Base-by-base conservation (phyloP, 2,329 filamentous ascomycete species). In the Cladosporium velox region DNA sequence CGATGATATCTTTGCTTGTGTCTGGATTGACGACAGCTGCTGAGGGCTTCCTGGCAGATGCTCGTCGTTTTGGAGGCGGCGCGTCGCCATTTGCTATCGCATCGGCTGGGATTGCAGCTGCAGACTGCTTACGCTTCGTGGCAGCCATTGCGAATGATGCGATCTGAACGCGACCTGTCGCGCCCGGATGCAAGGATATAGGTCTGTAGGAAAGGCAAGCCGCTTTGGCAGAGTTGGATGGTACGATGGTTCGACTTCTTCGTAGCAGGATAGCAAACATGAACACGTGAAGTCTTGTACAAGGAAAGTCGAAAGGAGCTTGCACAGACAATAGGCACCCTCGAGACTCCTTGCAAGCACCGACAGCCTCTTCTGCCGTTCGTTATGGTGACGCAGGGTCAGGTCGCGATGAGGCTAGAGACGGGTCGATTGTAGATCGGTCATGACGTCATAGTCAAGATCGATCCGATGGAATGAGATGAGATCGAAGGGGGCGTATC, bases 1-100 rank as follows among this genome's bases (percentile, higher is more conserved):
- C 80, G 11, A 82, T 64, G 21, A 83, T 72, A 18, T 82, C 78
- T 41, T 72, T 71, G 64, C 80, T 82, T 28, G 66, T 59, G 38
- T 75, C 71, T 7, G 75, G 75, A 44, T 76, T 74, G 21, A 72
- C 69, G 6, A 67, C 66, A 15, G 67, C 65, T 18, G 67, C 65
- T 34, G 65, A 61, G 32, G 67, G 64, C 12, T 66, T 68, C 28
- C 69, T 65, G 0, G 67, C 65, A 41, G 69, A 69, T 1, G 68
- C 66, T 18, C 70, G 65, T 54, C 68, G 64, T 41, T 70, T 70
- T 24, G 67, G 28, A 6, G 69, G 65, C 15, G 67, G 69, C 44
- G 52, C 66, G n/a, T 69, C 66, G 61, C 68, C 68, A 55, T 69
- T 67, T 21, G 67, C 26, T 51, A 62, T 61, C 14, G 61, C 34